Percentiles rank a stretch among this genome's conserved stretches.
Evolutionary conservation across 495 filamentous ascomycete genomes (phyloP).

Genomic region (Jackrogersella minutella): DNA sequence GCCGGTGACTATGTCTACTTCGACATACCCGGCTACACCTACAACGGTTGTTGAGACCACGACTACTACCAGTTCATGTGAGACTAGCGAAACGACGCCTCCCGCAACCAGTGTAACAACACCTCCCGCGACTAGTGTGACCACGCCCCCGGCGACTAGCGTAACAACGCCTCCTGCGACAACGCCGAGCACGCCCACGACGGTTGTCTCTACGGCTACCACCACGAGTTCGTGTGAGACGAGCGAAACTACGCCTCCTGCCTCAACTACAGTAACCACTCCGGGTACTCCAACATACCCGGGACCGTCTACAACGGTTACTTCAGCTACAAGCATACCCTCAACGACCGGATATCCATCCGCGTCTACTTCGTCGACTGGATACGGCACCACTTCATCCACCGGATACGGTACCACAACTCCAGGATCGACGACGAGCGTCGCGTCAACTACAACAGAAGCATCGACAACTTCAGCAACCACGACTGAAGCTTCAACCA

Average conservation of each 20-base stretch:
- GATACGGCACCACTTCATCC: neutral
- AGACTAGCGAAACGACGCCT: neutral
- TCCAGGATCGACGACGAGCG: neutral
- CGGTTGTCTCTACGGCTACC: neutral
- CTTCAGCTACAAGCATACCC: neutral
- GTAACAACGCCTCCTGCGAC: neutral
- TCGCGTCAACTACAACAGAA: neutral
- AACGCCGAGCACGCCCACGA: neutral
- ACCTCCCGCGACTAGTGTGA: neutral
- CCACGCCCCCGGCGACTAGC: neutral
- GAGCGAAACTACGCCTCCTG: neutral
- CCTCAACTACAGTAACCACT: neutral
- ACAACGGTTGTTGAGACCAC: slow-evolving; percentile 11
- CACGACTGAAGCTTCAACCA: too few species aligned
- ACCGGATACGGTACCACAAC: neutral
- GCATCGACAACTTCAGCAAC: too few species aligned
- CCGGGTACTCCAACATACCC: neutral
- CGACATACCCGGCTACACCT: neutral
- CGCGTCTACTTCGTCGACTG: neutral
- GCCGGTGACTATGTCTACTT: neutral
- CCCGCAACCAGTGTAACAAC: neutral
- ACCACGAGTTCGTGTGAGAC: neutral
- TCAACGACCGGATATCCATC: neutral
- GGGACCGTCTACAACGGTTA: neutral
- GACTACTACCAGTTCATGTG: slow-evolving; percentile 9